phyloP scores from a whole-genome alignment of 2,329 filamentous ascomycete species.

The Penicillium sp. region DNA sequence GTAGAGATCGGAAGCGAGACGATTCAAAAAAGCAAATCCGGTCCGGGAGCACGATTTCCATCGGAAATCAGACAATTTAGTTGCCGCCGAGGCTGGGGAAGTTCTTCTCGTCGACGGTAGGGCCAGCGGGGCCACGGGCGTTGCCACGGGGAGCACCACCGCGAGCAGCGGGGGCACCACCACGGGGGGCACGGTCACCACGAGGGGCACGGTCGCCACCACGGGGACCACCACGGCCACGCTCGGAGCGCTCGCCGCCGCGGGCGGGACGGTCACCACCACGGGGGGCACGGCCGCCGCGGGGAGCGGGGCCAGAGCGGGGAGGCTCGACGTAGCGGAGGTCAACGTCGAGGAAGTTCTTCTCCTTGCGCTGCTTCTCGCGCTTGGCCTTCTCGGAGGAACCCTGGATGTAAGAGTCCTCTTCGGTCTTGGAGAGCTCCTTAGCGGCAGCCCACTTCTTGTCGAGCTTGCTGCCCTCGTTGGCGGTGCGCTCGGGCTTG shows the following conservation, averaged over 20 bases:
- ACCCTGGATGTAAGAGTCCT: constrained; percentile 73
- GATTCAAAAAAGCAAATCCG: neutral
- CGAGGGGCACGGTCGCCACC: constrained; percentile 23
- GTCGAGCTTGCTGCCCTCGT: constrained; percentile 83
- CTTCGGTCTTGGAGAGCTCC: constrained; percentile 58
- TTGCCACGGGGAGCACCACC: constrained; percentile 38
- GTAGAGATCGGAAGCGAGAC: constrained; percentile 6
- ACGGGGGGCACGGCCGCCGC: constrained; percentile 48
- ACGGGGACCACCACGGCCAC: constrained; percentile 24
- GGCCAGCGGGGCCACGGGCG: constrained; percentile 22
- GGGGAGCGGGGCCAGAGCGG: constrained; percentile 51
- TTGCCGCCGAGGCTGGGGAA: constrained; percentile 47
- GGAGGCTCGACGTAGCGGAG: constrained; percentile 75
- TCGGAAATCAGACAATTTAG: constrained; percentile 26
- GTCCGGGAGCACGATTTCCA: constrained; percentile 9
- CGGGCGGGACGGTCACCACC: constrained; percentile 46
- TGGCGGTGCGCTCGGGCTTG: constrained; percentile 80
- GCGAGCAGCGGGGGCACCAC: constrained; percentile 51
- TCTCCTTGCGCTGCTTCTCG: constrained; percentile 88
- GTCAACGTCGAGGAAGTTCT: constrained; percentile 86
- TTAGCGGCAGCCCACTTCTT: constrained; percentile 94
- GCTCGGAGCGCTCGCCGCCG: constrained; percentile 33
- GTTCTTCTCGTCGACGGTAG: constrained; percentile 49
- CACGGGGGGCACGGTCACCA: constrained; percentile 24
- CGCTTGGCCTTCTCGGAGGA: constrained; percentile 74